A percentile compares a stretch with the other conserved stretches of the same genome.
Conservation (phyloP, 768 basidiomycete genomes). For the Paxillus rubicundulus region DNA sequence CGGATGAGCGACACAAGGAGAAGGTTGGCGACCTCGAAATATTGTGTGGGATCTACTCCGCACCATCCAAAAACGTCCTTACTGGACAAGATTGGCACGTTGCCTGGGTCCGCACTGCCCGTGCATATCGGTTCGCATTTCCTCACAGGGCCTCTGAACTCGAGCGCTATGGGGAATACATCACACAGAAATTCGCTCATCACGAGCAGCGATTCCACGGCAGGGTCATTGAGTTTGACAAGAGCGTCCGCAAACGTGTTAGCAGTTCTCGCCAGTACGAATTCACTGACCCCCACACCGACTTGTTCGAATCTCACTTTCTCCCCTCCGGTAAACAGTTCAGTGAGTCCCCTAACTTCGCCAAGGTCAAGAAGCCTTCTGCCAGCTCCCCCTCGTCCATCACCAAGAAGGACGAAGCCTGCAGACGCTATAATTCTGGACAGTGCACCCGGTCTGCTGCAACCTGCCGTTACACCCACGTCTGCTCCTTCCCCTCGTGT, state of each 20-base stretch:
- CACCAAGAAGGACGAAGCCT: background rate
- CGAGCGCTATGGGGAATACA: constrained; percentile 18
- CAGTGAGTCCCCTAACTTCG: background rate
- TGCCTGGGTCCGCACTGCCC: constrained; percentile 16
- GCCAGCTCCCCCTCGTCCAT: background rate
- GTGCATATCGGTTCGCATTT: constrained; percentile 24
- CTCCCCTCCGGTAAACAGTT: background rate
- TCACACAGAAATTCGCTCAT: too few relatives aligned
- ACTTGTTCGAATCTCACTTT: constrained; percentile 5
- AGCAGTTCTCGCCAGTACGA: constrained; percentile 8
- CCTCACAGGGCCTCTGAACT: constrained; percentile 29
- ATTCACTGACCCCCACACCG: too few relatives aligned
- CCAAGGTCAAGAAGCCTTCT: background rate
- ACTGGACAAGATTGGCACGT: constrained; percentile 22
- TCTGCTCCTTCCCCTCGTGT: constrained; percentile 17
- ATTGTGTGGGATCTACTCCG: constrained; percentile 1
- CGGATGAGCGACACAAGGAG: constrained; percentile 10
- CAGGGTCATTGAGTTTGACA: constrained; percentile 31
- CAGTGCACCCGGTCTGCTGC: too few relatives aligned
- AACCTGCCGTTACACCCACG: constrained; percentile 22
- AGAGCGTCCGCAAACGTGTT: constrained; percentile 26
- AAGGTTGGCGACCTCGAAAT: constrained; percentile 20
- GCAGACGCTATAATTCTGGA: too few relatives aligned
- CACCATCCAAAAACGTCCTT: constrained; percentile 13
- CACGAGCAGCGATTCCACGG: constrained; percentile 4